Base-by-base conservation (phyloP, 768 basidiomycete species). In the Boletus vermiculosoides region DNA sequence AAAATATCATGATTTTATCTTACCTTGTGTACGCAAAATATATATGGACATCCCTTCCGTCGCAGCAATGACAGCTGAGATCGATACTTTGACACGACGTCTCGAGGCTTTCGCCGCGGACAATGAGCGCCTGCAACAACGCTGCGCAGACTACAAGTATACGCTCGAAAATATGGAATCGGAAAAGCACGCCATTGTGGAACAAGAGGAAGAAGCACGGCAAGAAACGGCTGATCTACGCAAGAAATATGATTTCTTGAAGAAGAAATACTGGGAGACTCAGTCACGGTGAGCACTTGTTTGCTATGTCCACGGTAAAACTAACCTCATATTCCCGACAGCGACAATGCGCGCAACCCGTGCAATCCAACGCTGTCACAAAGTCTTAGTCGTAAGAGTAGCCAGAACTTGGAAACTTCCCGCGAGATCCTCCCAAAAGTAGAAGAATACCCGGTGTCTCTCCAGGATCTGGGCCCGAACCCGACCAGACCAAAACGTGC, bases 1-100 rank as follows among this genome's bases (percentile, higher is more conserved):
- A n/a, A 79, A 85, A 58, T 77, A 87, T 36, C 81, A 81, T n/a
- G 77, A 77, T 5, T 80, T 85, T 63, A 65, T 87, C 48, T 74
- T 78, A 1, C 83, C 86, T 15, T 76, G 81, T 52, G 77, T 88
- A 34, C 83, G 86, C 44, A 80, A 71, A 54, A 71, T 88, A 16
- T 80, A 77, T 58, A 70, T 86, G 54, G 83, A 83, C 55, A 59
- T 74, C 22, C 52, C 71, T n/a, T 73, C 71, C 16, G 22, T 63
- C 16, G 36, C 37, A 8, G 34, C 46, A 5, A 42, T 65, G 58
- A 57, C 74, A 40, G 71, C 68, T 22, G 72, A 78, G 51, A 67
- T 80, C 12, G 66, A 70, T 2, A 49, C 59, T 16, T 71, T 80
- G 23, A 76, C 79, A 31, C 66, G 60, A 18, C 77, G 75, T 30